Base-by-base conservation (phyloP, 805 yeast species). In the Aciculoconidium aculeatum region DNA sequence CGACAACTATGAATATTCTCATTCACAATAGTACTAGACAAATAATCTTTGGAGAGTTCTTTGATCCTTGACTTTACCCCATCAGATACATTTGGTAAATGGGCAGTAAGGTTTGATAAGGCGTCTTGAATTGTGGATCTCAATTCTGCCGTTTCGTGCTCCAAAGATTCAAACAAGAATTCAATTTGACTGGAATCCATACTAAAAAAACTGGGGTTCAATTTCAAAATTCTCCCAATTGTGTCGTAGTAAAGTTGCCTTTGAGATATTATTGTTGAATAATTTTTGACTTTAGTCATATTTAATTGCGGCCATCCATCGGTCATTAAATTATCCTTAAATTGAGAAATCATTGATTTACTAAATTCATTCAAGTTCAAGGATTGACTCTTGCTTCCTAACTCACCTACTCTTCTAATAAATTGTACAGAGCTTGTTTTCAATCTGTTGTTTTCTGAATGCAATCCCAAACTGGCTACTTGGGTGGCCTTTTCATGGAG, bases 181-280 rank as follows among this genome's bases (percentile, higher is more conserved):
- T 70, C 72, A 21, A 85, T 49, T 37, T 70, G 73, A 0, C 67
- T 49, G 20, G 78, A 53, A 42, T 76, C 77, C 9, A 56, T 42
- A 2, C 57, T 34, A 17, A 77, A 51, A 11, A 61, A 48, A 1
- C 48, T 41, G 1, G 72, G 61, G 21, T 69, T 61, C 18, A 68
- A 63, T 32, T 68, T 63, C 28, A 81, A 47, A 6, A 88, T 62
- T 12, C 75, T 67, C 2, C 94, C 92, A 14, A 88, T 52, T 0
- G 94, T 78, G 49, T 84, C 95, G 46, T 85, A 88, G 41, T 82
- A 85, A 21, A 67, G 54, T 43, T 70, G 68, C 41, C 92, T 66
- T 40, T 73, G 78, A 4, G 54, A 41, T 3, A 72, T 24, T 9
- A 51, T 43, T 1, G 47, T 36, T 2, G 63, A 42, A 24, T 55